Evolutionary conservation across 2,329 filamentous ascomycete species (phyloP).

Genomic region (Alternaria brassicicola): DNA sequence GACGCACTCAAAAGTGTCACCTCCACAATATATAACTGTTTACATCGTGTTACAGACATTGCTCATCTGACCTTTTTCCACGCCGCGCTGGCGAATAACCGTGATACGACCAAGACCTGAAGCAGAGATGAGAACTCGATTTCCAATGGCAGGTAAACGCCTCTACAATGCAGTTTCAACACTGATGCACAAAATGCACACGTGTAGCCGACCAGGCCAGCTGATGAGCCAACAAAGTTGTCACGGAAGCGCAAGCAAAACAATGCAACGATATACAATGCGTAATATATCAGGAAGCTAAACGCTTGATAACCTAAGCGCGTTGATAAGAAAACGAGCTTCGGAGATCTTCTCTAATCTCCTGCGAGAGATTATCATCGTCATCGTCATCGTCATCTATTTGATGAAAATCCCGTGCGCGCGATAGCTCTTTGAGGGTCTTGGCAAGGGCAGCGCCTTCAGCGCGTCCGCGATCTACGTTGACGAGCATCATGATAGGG

Average conservation of each 20-base stretch:
- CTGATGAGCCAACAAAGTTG: not conserved
- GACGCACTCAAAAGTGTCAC: not conserved
- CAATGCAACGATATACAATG: conserved; percentile 9
- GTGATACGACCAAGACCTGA: not conserved
- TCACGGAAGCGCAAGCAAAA: conserved; percentile 13
- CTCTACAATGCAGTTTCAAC: not conserved
- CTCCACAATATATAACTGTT: not conserved
- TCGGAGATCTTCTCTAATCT: conserved; percentile 20
- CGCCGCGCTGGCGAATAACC: not conserved
- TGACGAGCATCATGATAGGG: conserved; percentile 81
- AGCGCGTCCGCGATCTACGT: conserved; percentile 68
- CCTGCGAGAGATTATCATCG: conserved; percentile 18
- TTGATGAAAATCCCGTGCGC: conserved; percentile 9
- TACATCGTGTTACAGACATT: not conserved
- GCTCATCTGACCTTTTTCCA: not conserved
- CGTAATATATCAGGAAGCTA: not conserved
- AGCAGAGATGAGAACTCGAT: not conserved
- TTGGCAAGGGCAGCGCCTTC: conserved; percentile 51
- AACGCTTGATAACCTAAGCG: conserved; percentile 3
- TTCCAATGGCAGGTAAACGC: not conserved
- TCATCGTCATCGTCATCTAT: conserved; percentile 12
- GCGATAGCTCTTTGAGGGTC: conserved; percentile 41
- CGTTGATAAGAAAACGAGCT: conserved; percentile 26
- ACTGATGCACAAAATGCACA: not conserved
- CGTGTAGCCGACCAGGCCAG: not conserved